Conservation (phyloP, 2,329 filamentous ascomycete species). For the Neonectria ditissima region DNA sequence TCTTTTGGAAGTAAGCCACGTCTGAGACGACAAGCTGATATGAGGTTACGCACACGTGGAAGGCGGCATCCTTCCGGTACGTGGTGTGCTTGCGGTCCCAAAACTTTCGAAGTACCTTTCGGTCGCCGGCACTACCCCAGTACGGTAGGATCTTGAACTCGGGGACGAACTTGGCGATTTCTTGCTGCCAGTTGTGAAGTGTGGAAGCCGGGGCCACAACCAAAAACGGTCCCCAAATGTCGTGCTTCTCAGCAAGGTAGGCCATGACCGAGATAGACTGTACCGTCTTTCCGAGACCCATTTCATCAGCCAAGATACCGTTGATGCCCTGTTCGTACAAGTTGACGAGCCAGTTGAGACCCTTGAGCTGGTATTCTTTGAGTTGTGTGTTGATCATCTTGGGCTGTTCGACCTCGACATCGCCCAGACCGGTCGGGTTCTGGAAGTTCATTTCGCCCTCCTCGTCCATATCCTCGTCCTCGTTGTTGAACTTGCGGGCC, state of each 20-base stretch:
- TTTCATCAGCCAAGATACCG: constrained; percentile 97
- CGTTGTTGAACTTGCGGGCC: constrained; percentile 91
- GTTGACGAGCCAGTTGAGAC: constrained; percentile 99
- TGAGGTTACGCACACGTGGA: constrained; percentile 96
- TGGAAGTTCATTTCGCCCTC: constrained; percentile 99
- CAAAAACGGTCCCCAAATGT: constrained; percentile 97
- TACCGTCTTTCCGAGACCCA: constrained; percentile 99
- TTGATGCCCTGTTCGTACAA: constrained; percentile 99
- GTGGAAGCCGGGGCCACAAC: constrained; percentile 97
- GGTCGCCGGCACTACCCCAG: constrained; percentile 94
- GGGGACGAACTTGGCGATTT: constrained; percentile 95
- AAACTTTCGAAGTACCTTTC: constrained; percentile 97
- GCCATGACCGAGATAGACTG: constrained; percentile 99
- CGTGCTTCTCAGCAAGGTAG: constrained; percentile 95
- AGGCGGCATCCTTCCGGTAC: constrained; percentile 91
- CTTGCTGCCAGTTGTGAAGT: constrained; percentile 99
- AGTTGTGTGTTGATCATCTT: constrained; percentile 93
- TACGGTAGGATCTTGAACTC: constrained; percentile 96
- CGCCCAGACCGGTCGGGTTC: constrained; percentile 94
- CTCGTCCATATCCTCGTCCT: constrained; percentile 78
- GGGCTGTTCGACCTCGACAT: constrained; percentile 93
- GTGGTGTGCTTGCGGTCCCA: constrained; percentile 99
- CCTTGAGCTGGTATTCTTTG: constrained; percentile 99
- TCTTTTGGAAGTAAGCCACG: constrained; percentile 97
- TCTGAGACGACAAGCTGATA: constrained; percentile 98